These are phyloP conservation scores for Drechmeria coniospora DNA, from an alignment of 2,329 filamentous ascomycete species.

Conservation along the genomic window DNA sequence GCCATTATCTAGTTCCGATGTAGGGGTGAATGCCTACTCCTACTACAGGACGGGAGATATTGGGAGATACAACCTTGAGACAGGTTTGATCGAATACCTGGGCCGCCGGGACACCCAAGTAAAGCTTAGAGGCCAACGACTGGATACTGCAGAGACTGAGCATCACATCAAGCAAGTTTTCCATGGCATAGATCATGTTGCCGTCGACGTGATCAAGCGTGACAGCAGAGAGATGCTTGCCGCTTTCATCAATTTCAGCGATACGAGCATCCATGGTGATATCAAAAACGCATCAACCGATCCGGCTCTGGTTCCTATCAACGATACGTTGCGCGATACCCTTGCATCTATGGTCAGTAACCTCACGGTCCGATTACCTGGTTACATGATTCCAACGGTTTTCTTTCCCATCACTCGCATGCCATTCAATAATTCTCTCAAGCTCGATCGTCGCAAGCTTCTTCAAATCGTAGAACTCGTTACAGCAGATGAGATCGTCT, in stretches of 20 bases:
- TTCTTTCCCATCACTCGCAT: background rate
- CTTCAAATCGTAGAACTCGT: background rate
- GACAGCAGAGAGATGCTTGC: background rate
- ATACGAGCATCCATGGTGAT: background rate
- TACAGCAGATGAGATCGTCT: background rate
- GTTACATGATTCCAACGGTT: slow-evolving; percentile 1
- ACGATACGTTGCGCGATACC: background rate
- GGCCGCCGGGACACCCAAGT: slow-evolving; percentile 12
- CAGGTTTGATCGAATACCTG: slow-evolving; percentile 7
- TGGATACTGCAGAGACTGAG: slow-evolving; percentile 1
- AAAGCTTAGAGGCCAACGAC: slow-evolving; percentile 13
- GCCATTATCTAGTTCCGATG: slow-evolving; percentile 4
- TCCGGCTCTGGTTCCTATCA: background rate
- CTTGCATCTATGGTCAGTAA: background rate
- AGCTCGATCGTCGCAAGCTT: background rate
- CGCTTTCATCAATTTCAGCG: background rate
- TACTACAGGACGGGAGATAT: slow-evolving; percentile 12
- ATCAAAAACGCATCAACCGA: no score
- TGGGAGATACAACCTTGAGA: slow-evolving; percentile 15
- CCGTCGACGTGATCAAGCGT: slow-evolving; percentile 4
- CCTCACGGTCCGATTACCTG: background rate
- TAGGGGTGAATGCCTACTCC: slow-evolving; percentile 6
- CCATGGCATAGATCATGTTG: background rate
- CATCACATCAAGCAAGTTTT: background rate
- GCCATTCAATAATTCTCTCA: background rate